Evolutionary conservation across 2,329 filamentous ascomycete genomes (phyloP).

Genomic region (Aspergillus tubingensis): DNA sequence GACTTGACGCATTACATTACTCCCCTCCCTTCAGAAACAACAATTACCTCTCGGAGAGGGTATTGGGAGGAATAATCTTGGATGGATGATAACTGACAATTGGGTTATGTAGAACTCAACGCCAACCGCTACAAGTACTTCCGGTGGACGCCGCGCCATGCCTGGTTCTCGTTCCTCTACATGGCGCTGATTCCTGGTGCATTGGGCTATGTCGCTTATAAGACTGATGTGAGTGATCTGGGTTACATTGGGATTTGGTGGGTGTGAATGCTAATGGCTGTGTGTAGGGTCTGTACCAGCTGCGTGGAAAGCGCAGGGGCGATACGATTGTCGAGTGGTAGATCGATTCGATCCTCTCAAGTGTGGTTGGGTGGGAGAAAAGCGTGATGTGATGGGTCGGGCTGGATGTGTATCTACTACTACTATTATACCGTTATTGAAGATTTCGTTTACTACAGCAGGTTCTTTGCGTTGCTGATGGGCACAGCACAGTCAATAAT

Average conservation of each 20-base stretch:
- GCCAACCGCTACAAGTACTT: conserved; percentile 91
- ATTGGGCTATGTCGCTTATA: conserved; percentile 71
- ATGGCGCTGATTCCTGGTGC: conserved; percentile 70
- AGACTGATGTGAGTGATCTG: conserved; percentile 76
- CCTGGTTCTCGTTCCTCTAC: conserved; percentile 77
- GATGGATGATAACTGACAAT: too few relatives aligned
- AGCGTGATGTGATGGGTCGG: conserved; percentile 19
- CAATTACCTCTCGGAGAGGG: too few relatives aligned
- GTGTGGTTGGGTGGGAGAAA: background rate
- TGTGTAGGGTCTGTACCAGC: conserved; percentile 76
- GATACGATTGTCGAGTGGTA: conserved; percentile 82
- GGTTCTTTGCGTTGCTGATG: background rate
- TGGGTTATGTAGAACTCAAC: conserved; percentile 66
- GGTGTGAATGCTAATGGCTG: conserved; percentile 18
- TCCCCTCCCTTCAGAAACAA: background rate
- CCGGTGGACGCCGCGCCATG: conserved; percentile 84
- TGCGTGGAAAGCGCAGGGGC: conserved; percentile 84
- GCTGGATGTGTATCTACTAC: conserved; percentile 30
- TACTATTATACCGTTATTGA: background rate
- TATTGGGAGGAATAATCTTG: too few relatives aligned
- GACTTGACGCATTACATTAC: background rate
- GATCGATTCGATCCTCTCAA: background rate
- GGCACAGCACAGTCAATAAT: too few relatives aligned
- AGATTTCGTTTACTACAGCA: background rate
- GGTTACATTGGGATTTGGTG: background rate